Evolutionary conservation across 1,284 basidiomycete genomes (phyloP).

Genomic region (Athelia sp.): DNA sequence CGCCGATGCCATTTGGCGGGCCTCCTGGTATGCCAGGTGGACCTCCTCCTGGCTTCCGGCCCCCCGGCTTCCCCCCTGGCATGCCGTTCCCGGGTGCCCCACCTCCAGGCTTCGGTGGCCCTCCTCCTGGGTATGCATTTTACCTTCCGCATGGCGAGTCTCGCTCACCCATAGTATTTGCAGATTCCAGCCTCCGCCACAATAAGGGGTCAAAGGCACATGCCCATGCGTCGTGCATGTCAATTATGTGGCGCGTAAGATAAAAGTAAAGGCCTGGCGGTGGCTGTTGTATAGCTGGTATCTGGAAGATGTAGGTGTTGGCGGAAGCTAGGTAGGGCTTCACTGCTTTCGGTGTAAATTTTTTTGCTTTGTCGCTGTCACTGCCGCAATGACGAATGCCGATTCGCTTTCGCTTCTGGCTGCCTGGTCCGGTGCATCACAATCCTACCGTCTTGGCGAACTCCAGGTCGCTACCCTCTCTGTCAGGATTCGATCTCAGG

Average conservation of each 20-base stretch:
- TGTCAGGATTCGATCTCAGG: too few species aligned
- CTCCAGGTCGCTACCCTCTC: too few species aligned
- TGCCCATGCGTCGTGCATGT: not conserved
- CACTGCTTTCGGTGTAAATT: not conserved
- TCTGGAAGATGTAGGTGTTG: not conserved
- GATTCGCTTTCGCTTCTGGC: too few species aligned
- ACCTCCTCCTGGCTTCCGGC: slow-evolving; percentile 79
- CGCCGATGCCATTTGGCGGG: slow-evolving; percentile 78
- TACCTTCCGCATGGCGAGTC: slow-evolving; percentile 1
- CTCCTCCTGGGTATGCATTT: slow-evolving; percentile 76
- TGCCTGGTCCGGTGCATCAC: too few species aligned
- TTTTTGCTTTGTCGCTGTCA: not conserved
- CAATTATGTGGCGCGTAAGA: not conserved
- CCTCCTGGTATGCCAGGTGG: slow-evolving; percentile 78
- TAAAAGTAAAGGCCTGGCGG: not conserved
- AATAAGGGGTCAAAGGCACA: slow-evolving; percentile 15
- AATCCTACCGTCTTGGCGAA: too few species aligned
- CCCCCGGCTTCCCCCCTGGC: slow-evolving; percentile 76
- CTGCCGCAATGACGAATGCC: too few species aligned
- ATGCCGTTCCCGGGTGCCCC: slow-evolving; percentile 72
- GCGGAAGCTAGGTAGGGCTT: not conserved
- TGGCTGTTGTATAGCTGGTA: not conserved
- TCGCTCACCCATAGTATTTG: slow-evolving; percentile 1
- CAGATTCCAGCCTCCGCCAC: slow-evolving; percentile 36
- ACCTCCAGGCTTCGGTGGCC: slow-evolving; percentile 73